phyloP scores from a whole-genome alignment of 2,329 filamentous ascomycete species.

The Stylonectria norvegica region DNA sequence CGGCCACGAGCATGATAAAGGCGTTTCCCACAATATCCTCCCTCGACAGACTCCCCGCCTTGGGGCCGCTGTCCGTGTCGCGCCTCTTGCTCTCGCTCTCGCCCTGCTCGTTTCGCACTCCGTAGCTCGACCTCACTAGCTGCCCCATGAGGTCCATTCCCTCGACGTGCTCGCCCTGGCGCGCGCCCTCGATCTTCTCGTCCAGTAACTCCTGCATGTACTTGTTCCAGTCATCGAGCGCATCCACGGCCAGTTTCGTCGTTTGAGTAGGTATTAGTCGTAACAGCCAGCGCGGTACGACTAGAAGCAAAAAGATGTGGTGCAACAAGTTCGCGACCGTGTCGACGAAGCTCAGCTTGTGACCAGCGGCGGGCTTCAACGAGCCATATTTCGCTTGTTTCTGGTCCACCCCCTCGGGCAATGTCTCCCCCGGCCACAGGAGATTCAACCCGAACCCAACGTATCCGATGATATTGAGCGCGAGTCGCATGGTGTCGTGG shows the following conservation, averaged over 20 bases:
- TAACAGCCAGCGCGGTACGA: constrained; percentile 57
- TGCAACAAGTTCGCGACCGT: constrained; percentile 61
- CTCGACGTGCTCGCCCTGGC: constrained; percentile 34
- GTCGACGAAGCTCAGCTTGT: constrained; percentile 63
- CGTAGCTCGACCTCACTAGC: constrained; percentile 42
- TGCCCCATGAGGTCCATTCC: constrained; percentile 54
- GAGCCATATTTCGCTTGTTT: constrained; percentile 48
- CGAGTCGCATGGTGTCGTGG: constrained; percentile 61
- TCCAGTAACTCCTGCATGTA: constrained; percentile 69
- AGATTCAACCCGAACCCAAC: constrained; percentile 67
- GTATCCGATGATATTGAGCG: constrained; percentile 57
- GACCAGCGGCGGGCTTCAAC: constrained; percentile 45
- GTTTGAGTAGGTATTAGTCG: constrained; percentile 47
- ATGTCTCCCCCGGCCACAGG: constrained; percentile 60
- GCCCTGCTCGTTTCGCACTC: constrained; percentile 7
- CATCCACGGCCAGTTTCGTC: constrained; percentile 49
- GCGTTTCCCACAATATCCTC: constrained; percentile 71
- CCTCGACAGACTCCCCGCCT: constrained; percentile 46
- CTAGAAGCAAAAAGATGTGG: constrained; percentile 58
- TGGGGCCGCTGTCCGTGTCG: constrained; percentile 6
- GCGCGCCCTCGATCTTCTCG: constrained; percentile 50
- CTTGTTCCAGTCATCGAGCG: constrained; percentile 60
- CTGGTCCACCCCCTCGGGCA: constrained; percentile 41
- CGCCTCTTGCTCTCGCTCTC: background rate
- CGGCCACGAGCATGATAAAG: constrained; percentile 66